Percentiles rank a stretch among this genome's conserved stretches.
phyloP scores from a whole-genome alignment of 2,329 filamentous ascomycete genomes.

The Shiraia bambusicola region DNA sequence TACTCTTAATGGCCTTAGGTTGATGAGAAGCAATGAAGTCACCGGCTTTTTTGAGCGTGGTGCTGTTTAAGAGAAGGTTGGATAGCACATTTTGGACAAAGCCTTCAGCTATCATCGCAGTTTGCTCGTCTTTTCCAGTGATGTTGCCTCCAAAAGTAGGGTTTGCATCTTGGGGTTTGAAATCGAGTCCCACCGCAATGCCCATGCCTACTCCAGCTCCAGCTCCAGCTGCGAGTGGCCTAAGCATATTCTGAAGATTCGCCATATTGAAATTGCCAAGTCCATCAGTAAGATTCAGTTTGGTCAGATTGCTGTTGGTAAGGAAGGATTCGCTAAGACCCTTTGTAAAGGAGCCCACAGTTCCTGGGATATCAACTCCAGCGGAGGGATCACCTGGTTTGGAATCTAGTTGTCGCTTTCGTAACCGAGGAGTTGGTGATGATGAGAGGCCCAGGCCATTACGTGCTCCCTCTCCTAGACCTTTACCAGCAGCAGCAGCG shows the following conservation, averaged over 20 bases:
- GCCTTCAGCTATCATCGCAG: conserved; percentile 18
- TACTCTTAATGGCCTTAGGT: conserved; percentile 8
- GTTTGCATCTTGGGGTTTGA: conserved; percentile 10
- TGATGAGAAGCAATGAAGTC: conserved; percentile 3
- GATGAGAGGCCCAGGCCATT: conserved; percentile 21
- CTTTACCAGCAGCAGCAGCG: conserved; percentile 28
- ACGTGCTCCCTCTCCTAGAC: conserved; percentile 31
- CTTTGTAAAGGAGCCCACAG: conserved; percentile 24
- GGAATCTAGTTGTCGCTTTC: conserved; percentile 13
- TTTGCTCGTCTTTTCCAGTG: conserved; percentile 12
- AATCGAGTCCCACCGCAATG: conserved; percentile 22
- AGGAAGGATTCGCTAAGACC: conserved; percentile 32
- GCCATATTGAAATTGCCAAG: not conserved
- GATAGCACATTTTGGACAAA: conserved; percentile 26
- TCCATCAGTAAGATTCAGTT: conserved; percentile 4
- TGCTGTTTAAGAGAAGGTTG: conserved; percentile 28
- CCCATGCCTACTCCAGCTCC: conserved; percentile 33
- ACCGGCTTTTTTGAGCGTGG: conserved; percentile 9
- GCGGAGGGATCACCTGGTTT: conserved; percentile 8
- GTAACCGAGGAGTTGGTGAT: not conserved
- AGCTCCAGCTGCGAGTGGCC: conserved; percentile 28
- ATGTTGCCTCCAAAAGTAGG: conserved; percentile 9
- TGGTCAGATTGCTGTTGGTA: conserved; percentile 19
- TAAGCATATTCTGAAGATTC: conserved; percentile 7
- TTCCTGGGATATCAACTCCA: conserved; percentile 19